These are phyloP conservation scores for Wallacemonas sp. DNA, from an alignment of 208 protist species.

Conservation along the genomic window DNA sequence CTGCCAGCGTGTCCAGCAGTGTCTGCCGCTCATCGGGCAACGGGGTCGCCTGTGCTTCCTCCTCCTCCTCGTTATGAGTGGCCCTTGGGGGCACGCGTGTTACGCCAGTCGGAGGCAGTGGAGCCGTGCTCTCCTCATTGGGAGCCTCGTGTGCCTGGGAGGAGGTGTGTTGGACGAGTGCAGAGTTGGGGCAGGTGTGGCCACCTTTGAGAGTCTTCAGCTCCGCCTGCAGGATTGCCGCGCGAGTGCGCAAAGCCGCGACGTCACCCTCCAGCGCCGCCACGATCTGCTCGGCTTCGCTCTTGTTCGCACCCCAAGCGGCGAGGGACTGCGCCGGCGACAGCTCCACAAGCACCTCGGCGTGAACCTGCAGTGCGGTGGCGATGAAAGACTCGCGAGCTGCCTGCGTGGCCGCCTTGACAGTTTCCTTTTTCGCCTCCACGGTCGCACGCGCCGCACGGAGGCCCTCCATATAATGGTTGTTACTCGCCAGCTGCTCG, in stretches of 20 bases:
- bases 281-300: not conserved
- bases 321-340: not conserved
- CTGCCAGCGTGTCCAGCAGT: constrained; percentile 16
- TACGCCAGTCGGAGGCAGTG: too few relatives aligned
- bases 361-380: not conserved
- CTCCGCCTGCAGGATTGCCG: not conserved
- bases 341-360: not conserved
- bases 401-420: not conserved
- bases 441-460: constrained; percentile 20
- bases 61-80: not conserved
- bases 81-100: not conserved
- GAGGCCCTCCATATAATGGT: constrained; percentile 29
- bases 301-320: not conserved
- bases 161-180: too few relatives aligned
- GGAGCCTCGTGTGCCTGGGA: too few relatives aligned
- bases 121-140: too few relatives aligned
- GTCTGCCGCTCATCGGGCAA: not conserved
- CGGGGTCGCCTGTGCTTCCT: not conserved
- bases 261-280: not conserved
- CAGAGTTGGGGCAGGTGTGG: too few relatives aligned
- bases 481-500: constrained; percentile 10
- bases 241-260: not conserved
- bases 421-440: not conserved
- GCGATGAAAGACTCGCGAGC: not conserved
- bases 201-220: not conserved